These are phyloP conservation scores for Acarospora socialis DNA, from an alignment of 2,329 filamentous ascomycete genomes.

Conservation along the genomic window DNA sequence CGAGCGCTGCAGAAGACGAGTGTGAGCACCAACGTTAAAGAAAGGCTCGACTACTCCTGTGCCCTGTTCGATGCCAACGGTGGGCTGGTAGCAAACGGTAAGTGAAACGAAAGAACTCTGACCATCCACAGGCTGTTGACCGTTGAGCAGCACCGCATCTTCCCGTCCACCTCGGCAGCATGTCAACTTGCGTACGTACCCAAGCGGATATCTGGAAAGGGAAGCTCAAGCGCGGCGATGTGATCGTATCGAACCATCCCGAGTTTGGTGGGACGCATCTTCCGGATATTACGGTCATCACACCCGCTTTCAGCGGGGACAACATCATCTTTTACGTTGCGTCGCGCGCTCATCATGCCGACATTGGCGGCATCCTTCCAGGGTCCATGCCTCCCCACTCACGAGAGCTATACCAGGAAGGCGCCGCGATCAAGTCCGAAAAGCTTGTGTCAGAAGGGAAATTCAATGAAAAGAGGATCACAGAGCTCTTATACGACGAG, in stretches of 20 bases:
- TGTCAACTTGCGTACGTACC: slow-evolving; percentile 70
- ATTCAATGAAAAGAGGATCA: slow-evolving; percentile 66
- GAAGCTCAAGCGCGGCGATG: slow-evolving; percentile 63
- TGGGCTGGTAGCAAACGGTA: slow-evolving; percentile 49
- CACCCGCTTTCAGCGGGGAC: slow-evolving; percentile 61
- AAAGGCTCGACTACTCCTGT: slow-evolving; percentile 70
- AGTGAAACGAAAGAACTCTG: no score
- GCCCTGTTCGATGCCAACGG: slow-evolving; percentile 65
- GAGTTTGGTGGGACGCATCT: slow-evolving; percentile 74
- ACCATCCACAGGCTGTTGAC: not conserved
- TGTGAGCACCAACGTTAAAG: slow-evolving; percentile 68
- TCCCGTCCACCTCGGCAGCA: slow-evolving; percentile 66
- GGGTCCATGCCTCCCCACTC: slow-evolving; percentile 56
- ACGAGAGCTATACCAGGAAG: slow-evolving; percentile 40
- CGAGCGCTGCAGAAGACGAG: slow-evolving; percentile 65
- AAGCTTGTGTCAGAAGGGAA: slow-evolving; percentile 62
- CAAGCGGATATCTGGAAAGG: slow-evolving; percentile 71
- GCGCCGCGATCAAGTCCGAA: slow-evolving; percentile 40
- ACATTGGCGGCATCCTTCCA: slow-evolving; percentile 70
- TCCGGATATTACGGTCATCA: slow-evolving; percentile 69
- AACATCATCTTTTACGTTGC: slow-evolving; percentile 73
- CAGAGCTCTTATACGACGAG: slow-evolving; percentile 55
- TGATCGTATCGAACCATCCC: slow-evolving; percentile 72
- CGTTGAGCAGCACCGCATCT: slow-evolving; percentile 50
- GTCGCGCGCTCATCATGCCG: slow-evolving; percentile 66